Conservation (phyloP, 164 flowering plant species). For the Stephania japonica region DNA sequence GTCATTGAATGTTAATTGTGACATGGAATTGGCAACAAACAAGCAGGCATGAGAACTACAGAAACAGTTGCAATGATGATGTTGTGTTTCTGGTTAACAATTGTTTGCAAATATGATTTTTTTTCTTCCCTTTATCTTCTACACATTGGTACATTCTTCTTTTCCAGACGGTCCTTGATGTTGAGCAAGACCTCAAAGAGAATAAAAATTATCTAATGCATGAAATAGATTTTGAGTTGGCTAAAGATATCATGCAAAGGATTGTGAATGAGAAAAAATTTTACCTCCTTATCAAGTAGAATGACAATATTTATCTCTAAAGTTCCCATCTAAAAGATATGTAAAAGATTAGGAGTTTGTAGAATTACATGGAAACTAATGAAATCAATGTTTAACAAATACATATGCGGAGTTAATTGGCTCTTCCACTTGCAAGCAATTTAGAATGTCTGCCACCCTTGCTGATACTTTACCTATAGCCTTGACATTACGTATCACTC, state of each 20-base stretch:
- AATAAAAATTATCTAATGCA: background rate
- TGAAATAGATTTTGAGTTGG: background rate
- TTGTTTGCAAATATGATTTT: no score
- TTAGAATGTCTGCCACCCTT: constrained; percentile 77
- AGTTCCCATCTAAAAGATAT: constrained; percentile 41
- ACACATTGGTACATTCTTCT: no score
- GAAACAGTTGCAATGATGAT: background rate
- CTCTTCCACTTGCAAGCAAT: constrained; percentile 82
- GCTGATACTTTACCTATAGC: constrained; percentile 94
- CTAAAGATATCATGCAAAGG: background rate
- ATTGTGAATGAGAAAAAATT: constrained; percentile 1
- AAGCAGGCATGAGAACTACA: background rate
- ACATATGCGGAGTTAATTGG: constrained; percentile 76
- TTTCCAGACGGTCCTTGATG: no score
- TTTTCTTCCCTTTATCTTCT: no score
- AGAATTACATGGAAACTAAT: background rate
- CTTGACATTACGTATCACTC: constrained; percentile 83
- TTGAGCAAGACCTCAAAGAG: no score
- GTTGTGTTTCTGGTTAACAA: no score
- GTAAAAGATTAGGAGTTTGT: background rate
- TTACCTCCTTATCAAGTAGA: constrained; percentile 88
- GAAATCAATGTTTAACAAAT: constrained; percentile 12
- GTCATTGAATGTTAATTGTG: background rate
- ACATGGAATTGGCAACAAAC: background rate
- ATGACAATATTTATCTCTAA: constrained; percentile 88